Evolutionary conservation across 441 rosid genomes (phyloP), one percentile per base, ranked within the genome.

Genomic region (Lepidium campestre): DNA sequence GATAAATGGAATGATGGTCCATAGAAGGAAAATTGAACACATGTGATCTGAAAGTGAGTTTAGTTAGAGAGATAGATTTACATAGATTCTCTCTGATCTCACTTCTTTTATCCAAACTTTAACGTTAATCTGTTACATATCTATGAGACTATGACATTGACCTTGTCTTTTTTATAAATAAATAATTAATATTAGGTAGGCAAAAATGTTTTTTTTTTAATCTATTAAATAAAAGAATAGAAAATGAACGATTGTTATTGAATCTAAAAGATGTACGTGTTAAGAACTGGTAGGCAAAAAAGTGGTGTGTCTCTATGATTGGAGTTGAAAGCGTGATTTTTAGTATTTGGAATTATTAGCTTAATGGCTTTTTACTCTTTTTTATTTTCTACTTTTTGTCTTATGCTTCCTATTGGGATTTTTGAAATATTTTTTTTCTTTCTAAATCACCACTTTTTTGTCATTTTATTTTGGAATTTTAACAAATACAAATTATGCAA

Each of bases 71-170:
- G 37, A 48, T 34, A 42, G 62, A 44, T 62, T 17, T 53, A 37
- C 32, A 35, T 41, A 65, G 59, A 63, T 63, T 64, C 46, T 13
- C 42, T 61, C 54, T 60, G 60, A 50, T 72, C 67, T 50, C 76
- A 72, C 27, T 41, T 65, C 54, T 71, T 71, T 57, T 57, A 44
- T 47, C 7, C 60, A 64, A 41, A 10, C 22, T 22, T 46, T 19
- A 34, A 49, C 22, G 29, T 56, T 71, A 62, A 55, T 29, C 23
- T 35, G 23, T 17, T 29, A 29, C 32, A 7, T 44, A 63, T 55
- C 60, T 64, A 23, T 45, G 52, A 71, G 35, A 44, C 44, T 34
- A n/a, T 53, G 41, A 35, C 41, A n/a, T 56, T 2, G 12, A 5
- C 36, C 1, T 18, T 18, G 22, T 13, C 18, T 27, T 63, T 6